Base-by-base conservation (phyloP, 2,329 filamentous ascomycete genomes). In the Cryphonectria parasitica region DNA sequence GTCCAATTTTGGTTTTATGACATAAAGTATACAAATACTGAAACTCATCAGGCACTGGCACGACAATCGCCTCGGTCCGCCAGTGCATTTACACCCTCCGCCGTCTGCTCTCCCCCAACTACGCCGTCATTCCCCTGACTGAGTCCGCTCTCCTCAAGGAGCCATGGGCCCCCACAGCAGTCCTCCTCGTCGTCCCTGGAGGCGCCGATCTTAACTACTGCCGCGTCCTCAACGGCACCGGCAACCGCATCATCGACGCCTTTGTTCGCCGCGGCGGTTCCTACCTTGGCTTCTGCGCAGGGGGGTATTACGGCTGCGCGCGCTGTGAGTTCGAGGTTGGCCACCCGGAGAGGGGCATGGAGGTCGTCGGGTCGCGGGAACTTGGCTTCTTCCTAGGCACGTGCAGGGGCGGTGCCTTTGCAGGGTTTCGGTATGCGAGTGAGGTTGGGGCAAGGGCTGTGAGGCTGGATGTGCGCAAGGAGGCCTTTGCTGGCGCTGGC, bases 131-230 rank as follows among this genome's bases (percentile, higher is more conserved):
- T 73, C 91, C 94, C 68, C 88, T 98, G 73, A 91, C 88, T 39
- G 91, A 94, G 70, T 86, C 91, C 8, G 89, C 92, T 74, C 84
- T 99, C 70, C 85, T 97, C 77, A 94, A 95, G 74, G 96, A 99
- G 79, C 96, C 96, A 17, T 99, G 96, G 96, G 87, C 90, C 0
- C 84, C 91, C 3, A 92, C 93, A 2, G 98, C 95, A 79, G 94
- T 94, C 0, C 87, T 98, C 13, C 87, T 99, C 8, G 95, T 98
- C 2, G 89, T 99, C 67, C 96, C 96, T 1, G 96, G 96, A 31
- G 96, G 96, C 43, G 95, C 93, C n/a, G 96, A 99, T 78, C 85
- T 97, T 66, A 93, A 92, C 65, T 99, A 98, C 80, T 97, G 95
- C 80, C 90, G 92, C 39, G 90, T 89, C 2, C 87, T 99, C 73